Percentiles rank a stretch among this genome's conserved stretches.
phyloP scores from a whole-genome alignment of 2,329 filamentous ascomycete species.

The Penicillium palitans region DNA sequence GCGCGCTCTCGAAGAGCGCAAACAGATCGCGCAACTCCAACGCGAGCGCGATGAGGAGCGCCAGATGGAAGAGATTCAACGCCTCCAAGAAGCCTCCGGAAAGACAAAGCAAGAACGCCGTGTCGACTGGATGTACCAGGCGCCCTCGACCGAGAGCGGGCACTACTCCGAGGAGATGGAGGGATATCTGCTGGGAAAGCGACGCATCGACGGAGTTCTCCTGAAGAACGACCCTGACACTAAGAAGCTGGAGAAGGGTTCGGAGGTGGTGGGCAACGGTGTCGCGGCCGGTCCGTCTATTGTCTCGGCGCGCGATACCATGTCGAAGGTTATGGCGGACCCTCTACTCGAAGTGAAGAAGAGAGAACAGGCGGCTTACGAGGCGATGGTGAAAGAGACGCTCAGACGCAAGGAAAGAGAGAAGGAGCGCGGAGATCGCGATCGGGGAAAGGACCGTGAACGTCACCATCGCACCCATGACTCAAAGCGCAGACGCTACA shows the following conservation, averaged over 20 bases:
- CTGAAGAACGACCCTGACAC: conserved; percentile 73
- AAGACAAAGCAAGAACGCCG: conserved; percentile 76
- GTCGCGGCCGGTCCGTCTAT: conserved; percentile 50
- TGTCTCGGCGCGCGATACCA: conserved; percentile 75
- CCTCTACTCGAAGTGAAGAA: conserved; percentile 91
- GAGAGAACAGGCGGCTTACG: conserved; percentile 79
- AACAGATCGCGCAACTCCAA: conserved; percentile 84
- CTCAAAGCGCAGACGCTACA: conserved; percentile 27
- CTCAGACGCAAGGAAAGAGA: conserved; percentile 34
- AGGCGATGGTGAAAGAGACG: conserved; percentile 53
- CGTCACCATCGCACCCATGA: conserved; percentile 25
- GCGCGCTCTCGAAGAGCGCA: conserved; percentile 90
- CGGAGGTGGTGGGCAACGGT: conserved; percentile 27
- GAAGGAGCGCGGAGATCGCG: conserved; percentile 25
- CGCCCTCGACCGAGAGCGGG: conserved; percentile 72
- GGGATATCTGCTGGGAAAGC: conserved; percentile 87
- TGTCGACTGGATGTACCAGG: conserved; percentile 98
- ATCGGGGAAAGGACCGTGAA: conserved; percentile 22
- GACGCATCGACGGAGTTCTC: conserved; percentile 78
- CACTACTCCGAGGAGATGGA: conserved; percentile 83
- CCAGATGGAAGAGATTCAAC: conserved; percentile 85
- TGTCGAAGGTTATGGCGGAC: conserved; percentile 84
- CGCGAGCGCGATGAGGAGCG: conserved; percentile 94
- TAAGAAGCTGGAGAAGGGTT: conserved; percentile 76
- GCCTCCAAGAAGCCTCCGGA: conserved; percentile 83